A percentile compares a stretch with the other conserved stretches of the same genome.
Conservation (phyloP, 805 yeast genomes). For the Grigorovia transvaalensis region DNA sequence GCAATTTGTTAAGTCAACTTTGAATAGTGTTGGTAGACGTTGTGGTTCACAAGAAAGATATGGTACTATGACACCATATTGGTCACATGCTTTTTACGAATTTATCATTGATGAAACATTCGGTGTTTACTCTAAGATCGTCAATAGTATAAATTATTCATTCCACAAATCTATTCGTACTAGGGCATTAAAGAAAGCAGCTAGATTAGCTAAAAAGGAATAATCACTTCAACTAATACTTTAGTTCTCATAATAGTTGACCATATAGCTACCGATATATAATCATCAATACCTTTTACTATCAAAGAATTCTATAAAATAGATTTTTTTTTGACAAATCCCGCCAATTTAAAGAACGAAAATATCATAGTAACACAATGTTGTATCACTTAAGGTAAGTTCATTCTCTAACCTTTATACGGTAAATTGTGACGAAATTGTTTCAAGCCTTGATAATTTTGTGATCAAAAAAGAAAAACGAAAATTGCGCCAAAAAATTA, state of each 20-base stretch:
- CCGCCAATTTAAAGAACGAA: too few relatives aligned
- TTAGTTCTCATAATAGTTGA: too few relatives aligned
- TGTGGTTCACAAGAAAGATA: slow-evolving; percentile 88
- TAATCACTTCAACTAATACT: neutral
- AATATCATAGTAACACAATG: too few relatives aligned
- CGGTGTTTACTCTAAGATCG: slow-evolving; percentile 70
- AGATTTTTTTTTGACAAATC: too few relatives aligned
- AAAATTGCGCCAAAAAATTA: too few relatives aligned
- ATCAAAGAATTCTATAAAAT: too few relatives aligned
- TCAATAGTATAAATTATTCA: slow-evolving; percentile 52
- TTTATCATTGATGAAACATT: slow-evolving; percentile 67
- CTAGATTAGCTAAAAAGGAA: slow-evolving; percentile 22
- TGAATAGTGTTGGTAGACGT: slow-evolving; percentile 66
- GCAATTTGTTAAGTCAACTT: slow-evolving; percentile 62
- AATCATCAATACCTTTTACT: too few relatives aligned
- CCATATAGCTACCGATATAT: neutral
- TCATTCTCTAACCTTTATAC: too few relatives aligned
- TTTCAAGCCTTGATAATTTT: too few relatives aligned
- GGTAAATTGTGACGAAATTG: too few relatives aligned
- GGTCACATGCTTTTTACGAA: slow-evolving; percentile 90
- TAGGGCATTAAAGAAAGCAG: slow-evolving; percentile 69
- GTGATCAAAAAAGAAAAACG: too few relatives aligned
- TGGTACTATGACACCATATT: slow-evolving; percentile 82
- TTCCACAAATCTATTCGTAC: slow-evolving; percentile 75
- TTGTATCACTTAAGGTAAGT: too few relatives aligned